These are phyloP conservation scores for Fusarium napiforme DNA, from an alignment of 2,329 filamentous ascomycete species.

Conservation along the genomic window DNA sequence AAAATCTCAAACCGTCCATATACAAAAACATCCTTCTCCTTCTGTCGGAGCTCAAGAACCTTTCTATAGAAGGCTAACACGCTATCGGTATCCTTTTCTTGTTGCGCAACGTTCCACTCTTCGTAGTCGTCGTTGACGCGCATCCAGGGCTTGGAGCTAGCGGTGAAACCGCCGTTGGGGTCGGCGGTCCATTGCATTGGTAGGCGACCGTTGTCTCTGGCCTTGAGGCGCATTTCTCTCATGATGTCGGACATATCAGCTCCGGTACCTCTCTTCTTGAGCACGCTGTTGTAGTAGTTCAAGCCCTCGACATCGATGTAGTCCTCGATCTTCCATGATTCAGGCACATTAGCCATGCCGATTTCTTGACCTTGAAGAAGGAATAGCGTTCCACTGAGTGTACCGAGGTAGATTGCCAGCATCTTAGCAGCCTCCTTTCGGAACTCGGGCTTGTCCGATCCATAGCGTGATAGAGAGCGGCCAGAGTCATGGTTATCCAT, in stretches of 20 bases:
- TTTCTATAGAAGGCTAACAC: constrained; percentile 35
- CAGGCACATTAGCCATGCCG: constrained; percentile 60
- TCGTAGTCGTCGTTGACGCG: constrained; percentile 39
- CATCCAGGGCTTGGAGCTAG: constrained; percentile 44
- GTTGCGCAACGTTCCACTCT: constrained; percentile 32
- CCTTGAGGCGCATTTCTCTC: constrained; percentile 54
- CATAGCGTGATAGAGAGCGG: constrained; percentile 61
- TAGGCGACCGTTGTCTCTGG: constrained; percentile 42
- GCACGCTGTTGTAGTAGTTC: constrained; percentile 51
- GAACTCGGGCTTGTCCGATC: constrained; percentile 51
- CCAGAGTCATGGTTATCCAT: constrained; percentile 68
- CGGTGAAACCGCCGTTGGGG: constrained; percentile 57
- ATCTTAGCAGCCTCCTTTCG: constrained; percentile 57
- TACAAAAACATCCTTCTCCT: constrained; percentile 36
- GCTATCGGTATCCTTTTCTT: constrained; percentile 20
- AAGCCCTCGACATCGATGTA: constrained; percentile 57
- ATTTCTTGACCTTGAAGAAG: constrained; percentile 65
- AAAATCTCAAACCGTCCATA: constrained; percentile 31
- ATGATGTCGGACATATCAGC: constrained; percentile 50
- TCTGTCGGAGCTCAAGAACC: constrained; percentile 23
- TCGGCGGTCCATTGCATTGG: constrained; percentile 62
- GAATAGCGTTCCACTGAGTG: constrained; percentile 58
- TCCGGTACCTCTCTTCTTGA: constrained; percentile 21
- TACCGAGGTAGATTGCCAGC: constrained; percentile 55
- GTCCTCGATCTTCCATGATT: constrained; percentile 55